phyloP scores from a whole-genome alignment of 163 green algal genomes.

The Prototheca cutis region DNA sequence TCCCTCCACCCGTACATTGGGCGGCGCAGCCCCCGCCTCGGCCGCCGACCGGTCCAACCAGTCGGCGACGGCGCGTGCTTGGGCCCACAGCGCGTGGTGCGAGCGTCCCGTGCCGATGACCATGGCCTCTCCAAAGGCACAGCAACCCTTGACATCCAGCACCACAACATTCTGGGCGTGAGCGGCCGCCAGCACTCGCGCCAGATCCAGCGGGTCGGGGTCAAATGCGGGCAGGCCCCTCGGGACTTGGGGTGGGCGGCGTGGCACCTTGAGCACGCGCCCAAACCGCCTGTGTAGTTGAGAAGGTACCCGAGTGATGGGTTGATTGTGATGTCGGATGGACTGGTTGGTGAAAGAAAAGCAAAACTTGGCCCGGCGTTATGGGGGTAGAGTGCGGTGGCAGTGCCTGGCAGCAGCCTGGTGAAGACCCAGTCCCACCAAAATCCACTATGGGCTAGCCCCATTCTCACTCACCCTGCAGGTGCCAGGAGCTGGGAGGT shows the following conservation, averaged over 20 bases:
- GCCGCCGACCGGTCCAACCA: slow-evolving; percentile 10
- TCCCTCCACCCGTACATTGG: not conserved
- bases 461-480: too few species aligned
- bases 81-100: slow-evolving; percentile 8
- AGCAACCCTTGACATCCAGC: slow-evolving; percentile 21
- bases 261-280: not conserved
- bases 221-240: not conserved
- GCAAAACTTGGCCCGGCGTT: too few species aligned
- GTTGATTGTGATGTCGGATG: too few species aligned
- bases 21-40: not conserved
- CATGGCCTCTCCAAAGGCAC: slow-evolving; percentile 26
- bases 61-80: slow-evolving; percentile 22
- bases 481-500: not conserved
- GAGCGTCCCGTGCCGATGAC: slow-evolving; percentile 23
- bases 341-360: too few species aligned
- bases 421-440: too few species aligned
- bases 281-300: not conserved
- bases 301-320: too few species aligned
- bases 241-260: not conserved
- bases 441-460: too few species aligned
- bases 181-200: slow-evolving; percentile 11
- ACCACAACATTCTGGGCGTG: slow-evolving; percentile 18
- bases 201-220: not conserved
- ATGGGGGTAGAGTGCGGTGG: too few species aligned
- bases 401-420: too few species aligned